Evolutionary conservation across 2,329 filamentous ascomycete genomes (phyloP).

Genomic region (Akanthomyces uredinophilus): DNA sequence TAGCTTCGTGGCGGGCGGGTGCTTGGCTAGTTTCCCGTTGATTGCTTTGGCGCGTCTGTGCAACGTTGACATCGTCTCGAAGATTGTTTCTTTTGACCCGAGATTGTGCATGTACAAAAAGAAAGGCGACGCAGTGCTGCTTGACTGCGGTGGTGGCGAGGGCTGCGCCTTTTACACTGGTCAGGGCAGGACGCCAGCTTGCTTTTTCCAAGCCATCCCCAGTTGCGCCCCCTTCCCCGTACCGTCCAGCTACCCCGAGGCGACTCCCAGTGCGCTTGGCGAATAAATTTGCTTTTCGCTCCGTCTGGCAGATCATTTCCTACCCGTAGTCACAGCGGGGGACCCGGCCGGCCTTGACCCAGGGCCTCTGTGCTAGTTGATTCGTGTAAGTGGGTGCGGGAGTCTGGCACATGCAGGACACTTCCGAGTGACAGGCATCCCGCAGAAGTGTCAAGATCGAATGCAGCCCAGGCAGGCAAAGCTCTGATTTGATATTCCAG

Average conservation of each 20-base stretch:
- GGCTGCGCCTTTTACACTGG: neutral
- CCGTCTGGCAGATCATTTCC: neutral
- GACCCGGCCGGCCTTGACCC: neutral
- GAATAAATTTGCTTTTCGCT: neutral
- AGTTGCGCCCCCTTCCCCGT: too few relatives aligned
- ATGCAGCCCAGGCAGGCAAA: neutral
- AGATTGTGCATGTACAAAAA: neutral
- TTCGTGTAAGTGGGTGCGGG: slow-evolving; percentile 3
- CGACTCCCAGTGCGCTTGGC: neutral
- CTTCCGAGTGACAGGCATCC: neutral
- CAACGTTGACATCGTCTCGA: neutral
- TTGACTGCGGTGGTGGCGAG: too few relatives aligned
- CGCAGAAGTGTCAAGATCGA: neutral
- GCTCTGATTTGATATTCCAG: neutral
- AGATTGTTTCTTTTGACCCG: too few relatives aligned
- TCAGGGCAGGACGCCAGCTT: neutral
- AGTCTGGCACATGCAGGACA: neutral
- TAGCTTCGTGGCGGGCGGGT: neutral
- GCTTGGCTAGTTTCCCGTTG: neutral
- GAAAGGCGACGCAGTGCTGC: neutral
- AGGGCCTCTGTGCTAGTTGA: neutral
- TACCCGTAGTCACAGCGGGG: neutral
- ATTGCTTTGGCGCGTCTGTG: neutral
- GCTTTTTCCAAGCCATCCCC: neutral
- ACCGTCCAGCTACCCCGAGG: too few relatives aligned